A percentile compares a stretch with the other conserved stretches of the same genome.
Evolutionary conservation across 75 land plant species (phyloP).

Genomic region (Selaginella tamariscina): DNA sequence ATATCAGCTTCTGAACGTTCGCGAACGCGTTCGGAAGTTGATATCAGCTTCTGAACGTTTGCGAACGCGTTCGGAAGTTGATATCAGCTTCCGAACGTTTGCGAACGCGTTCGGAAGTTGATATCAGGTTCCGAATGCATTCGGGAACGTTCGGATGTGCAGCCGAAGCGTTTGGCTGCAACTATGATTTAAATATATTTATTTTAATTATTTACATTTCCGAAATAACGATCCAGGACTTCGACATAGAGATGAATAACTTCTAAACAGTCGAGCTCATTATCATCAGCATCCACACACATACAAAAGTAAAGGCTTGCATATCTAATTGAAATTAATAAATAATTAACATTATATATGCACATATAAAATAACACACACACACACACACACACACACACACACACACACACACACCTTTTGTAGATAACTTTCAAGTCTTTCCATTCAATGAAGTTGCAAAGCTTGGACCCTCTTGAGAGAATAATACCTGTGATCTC

Average conservation of each 20-base stretch:
- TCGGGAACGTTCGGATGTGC: not conserved
- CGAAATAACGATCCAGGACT: constrained; percentile 9
- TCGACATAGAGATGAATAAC: constrained; percentile 9
- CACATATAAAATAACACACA: not conserved
- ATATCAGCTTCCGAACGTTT: too few relatives aligned
- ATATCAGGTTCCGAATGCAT: too few relatives aligned
- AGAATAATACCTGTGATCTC: constrained; percentile 2
- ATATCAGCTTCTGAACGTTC: too few relatives aligned
- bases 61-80: too few relatives aligned
- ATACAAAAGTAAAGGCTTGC: constrained; percentile 11
- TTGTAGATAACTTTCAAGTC: constrained; percentile 9
- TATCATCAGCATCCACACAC: constrained; percentile 7
- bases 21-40: too few relatives aligned
- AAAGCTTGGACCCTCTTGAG: not conserved
- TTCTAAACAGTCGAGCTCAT: constrained; percentile 9
- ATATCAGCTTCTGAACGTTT: too few relatives aligned
- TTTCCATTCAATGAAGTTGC: constrained; percentile 10
- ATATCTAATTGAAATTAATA: not conserved
- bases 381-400: not conserved
- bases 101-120: too few relatives aligned
- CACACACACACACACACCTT: not conserved
- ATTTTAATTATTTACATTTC: not conserved
- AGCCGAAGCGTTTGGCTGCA: not conserved
- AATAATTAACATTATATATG: not conserved
- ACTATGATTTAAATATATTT: not conserved